Evolutionary conservation across 2,329 filamentous ascomycete genomes (phyloP).

Genomic region (Botryotinia convoluta): DNA sequence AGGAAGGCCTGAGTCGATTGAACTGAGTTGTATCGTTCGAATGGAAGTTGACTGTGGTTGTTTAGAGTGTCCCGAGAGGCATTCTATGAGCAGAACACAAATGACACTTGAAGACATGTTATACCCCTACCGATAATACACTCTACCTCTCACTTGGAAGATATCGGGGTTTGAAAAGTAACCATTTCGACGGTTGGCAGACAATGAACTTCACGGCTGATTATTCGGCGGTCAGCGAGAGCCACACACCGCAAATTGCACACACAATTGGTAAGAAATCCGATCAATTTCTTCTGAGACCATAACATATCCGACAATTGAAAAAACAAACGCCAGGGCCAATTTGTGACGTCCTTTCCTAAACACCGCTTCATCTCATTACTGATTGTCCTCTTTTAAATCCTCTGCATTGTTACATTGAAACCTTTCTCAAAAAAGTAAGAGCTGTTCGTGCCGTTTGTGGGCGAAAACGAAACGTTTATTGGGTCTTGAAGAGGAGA

Average conservation of each 20-base stretch:
- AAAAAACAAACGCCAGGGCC: conserved; percentile 19
- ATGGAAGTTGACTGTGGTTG: not conserved
- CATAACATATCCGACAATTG: conserved; percentile 8
- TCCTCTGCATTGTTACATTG: conserved; percentile 4
- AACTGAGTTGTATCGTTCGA: not conserved
- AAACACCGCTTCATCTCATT: conserved; percentile 14
- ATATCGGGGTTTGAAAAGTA: not conserved
- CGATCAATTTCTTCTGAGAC: conserved; percentile 8
- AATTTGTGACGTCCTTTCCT: conserved; percentile 15
- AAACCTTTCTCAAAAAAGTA: not conserved
- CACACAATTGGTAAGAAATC: not conserved
- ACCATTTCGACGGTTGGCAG: not conserved
- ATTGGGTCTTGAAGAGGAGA: conserved; percentile 98
- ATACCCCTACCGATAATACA: not conserved
- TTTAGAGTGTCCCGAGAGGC: not conserved
- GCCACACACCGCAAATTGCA: not conserved
- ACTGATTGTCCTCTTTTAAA: not conserved
- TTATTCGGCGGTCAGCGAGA: not conserved
- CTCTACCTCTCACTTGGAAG: not conserved
- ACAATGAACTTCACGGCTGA: not conserved
- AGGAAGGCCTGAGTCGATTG: not conserved
- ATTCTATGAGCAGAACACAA: not conserved
- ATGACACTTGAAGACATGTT: not conserved
- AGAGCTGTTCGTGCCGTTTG: not conserved
- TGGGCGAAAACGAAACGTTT: conserved; percentile 34